These are phyloP conservation scores for Colletotrichum noveboracense DNA, from an alignment of 2,329 filamentous ascomycete species.

Conservation along the genomic window DNA sequence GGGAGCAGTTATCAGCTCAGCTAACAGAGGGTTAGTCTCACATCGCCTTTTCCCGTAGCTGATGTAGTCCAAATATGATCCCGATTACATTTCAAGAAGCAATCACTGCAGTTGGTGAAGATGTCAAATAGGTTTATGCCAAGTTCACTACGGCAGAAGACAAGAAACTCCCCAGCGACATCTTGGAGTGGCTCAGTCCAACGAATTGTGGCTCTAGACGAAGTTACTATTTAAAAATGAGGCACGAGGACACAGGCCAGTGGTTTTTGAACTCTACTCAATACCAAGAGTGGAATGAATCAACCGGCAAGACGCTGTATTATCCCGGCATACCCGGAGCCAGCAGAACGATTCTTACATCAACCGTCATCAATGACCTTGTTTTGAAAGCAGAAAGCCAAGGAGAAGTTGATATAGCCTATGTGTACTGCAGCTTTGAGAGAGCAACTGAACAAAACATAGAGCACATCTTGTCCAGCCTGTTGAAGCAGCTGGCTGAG, in stretches of 20 bases:
- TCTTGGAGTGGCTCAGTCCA: not conserved
- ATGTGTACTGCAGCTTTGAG: not conserved
- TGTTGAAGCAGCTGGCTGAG: not conserved
- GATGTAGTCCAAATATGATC: no score
- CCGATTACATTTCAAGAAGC: no score
- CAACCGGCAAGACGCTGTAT: conserved; percentile 35
- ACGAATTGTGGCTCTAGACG: rapidly evolving
- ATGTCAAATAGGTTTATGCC: not conserved
- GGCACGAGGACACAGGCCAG: not conserved
- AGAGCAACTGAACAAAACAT: not conserved
- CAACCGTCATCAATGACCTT: conserved; percentile 25
- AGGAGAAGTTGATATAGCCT: not conserved
- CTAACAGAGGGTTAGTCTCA: not conserved
- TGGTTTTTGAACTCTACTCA: not conserved
- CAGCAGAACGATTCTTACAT: conserved; percentile 40
- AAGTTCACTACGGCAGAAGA: not conserved
- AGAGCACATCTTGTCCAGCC: not conserved
- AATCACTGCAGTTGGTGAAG: not conserved
- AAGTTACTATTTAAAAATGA: not conserved
- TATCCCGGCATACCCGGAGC: conserved; percentile 51
- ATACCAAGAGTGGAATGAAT: conserved; percentile 42
- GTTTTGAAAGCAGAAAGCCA: conserved; percentile 23
- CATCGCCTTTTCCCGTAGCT: no score
- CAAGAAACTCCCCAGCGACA: not conserved
- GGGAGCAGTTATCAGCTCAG: not conserved